phyloP scores from a whole-genome alignment of 257 asterid species.

The Fraxinus anomala region DNA sequence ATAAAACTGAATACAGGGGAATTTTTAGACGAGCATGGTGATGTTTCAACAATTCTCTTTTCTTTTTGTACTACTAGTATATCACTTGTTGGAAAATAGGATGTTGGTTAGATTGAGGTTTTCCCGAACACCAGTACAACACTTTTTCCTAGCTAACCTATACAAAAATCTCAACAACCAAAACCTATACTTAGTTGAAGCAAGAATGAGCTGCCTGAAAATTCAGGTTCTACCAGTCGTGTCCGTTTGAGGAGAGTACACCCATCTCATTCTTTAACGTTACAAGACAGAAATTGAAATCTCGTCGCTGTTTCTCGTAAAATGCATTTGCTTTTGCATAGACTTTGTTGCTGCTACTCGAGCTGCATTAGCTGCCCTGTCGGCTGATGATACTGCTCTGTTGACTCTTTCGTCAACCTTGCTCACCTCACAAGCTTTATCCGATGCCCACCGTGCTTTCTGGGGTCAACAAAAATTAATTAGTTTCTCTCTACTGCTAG shows the following conservation, averaged over 20 bases:
- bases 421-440: constrained; percentile 40
- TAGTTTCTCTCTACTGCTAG: background rate
- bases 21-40: background rate
- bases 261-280: background rate
- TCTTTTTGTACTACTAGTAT: too few species aligned
- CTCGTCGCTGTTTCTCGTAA: constrained; percentile 33
- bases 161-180: too few species aligned
- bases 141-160: too few species aligned
- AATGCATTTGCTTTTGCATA: constrained; percentile 46
- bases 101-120: too few species aligned
- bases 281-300: constrained; percentile 19
- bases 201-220: background rate
- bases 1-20: background rate
- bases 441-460: constrained; percentile 50
- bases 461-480: constrained; percentile 12
- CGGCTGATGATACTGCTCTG: constrained; percentile 43
- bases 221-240: background rate
- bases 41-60: background rate
- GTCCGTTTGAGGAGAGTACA: background rate
- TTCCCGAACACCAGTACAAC: too few species aligned
- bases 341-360: constrained; percentile 50
- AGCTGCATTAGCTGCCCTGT: constrained; percentile 49
- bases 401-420: constrained; percentile 48
- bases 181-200: too few species aligned
- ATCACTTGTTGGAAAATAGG: too few species aligned